Conservation (phyloP, 2,329 filamentous ascomycete species). For the Ceratocystis eucalypticola region DNA sequence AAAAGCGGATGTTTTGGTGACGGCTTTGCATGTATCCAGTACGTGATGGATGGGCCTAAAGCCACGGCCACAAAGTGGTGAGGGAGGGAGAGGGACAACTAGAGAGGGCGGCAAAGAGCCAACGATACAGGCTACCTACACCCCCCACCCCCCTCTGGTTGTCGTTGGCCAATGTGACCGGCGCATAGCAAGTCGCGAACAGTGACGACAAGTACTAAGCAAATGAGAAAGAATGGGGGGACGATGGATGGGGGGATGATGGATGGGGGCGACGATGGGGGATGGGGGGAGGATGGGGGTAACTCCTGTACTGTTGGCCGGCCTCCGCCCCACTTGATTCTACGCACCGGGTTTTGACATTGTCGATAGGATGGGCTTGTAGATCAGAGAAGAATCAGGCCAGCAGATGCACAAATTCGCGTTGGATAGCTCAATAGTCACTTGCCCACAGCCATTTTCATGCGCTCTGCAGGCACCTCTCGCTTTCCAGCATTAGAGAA, state of each 20-base stretch:
- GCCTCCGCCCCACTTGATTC: not conserved
- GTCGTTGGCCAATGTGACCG: no score
- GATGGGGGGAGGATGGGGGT: no score
- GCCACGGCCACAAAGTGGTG: not conserved
- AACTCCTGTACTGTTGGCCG: no score
- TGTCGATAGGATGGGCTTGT: not conserved
- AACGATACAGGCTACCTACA: no score
- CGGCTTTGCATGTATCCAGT: not conserved
- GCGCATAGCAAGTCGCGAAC: no score
- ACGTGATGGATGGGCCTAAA: not conserved
- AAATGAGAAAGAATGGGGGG: no score
- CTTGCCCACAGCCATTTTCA: not conserved
- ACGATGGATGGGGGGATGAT: no score
- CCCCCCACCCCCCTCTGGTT: no score
- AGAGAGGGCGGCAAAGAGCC: no score
- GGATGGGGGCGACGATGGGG: no score
- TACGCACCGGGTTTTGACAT: not conserved
- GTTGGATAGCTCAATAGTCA: not conserved
- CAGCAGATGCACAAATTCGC: not conserved
- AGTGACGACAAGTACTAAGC: no score
- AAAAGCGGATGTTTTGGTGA: no score
- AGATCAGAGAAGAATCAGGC: not conserved
- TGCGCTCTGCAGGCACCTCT: not conserved
- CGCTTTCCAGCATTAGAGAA: not conserved
- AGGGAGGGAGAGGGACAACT: not conserved